Conservation (phyloP, 495 filamentous ascomycete species). For the Cercophora samala region DNA sequence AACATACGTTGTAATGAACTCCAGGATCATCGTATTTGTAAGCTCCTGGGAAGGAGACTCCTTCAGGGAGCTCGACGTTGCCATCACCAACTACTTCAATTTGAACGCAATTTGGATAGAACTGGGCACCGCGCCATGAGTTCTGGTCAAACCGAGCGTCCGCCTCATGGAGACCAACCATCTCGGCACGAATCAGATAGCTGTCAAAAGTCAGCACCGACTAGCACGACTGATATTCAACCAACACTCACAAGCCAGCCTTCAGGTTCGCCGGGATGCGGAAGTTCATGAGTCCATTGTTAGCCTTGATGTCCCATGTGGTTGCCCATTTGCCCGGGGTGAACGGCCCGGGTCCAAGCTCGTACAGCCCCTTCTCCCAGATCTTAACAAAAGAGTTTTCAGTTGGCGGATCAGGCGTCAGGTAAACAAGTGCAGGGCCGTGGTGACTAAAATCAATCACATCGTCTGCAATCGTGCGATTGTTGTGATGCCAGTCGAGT, state of each 20-base stretch:
- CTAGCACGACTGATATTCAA: neutral
- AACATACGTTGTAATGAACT: conserved; percentile 33
- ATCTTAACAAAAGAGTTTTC: conserved; percentile 49
- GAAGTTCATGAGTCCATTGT: conserved; percentile 43
- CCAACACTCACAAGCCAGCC: conserved; percentile 37
- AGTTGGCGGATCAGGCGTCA: conserved; percentile 44
- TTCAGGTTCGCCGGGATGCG: conserved; percentile 42
- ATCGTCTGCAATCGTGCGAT: conserved; percentile 36
- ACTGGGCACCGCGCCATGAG: conserved; percentile 41
- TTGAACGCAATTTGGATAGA: conserved; percentile 48
- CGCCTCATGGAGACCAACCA: conserved; percentile 47
- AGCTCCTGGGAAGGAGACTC: conserved; percentile 34
- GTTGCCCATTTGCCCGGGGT: conserved; percentile 40
- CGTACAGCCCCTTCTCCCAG: conserved; percentile 43
- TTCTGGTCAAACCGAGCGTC: conserved; percentile 33
- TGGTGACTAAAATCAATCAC: conserved; percentile 45
- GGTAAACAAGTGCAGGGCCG: conserved; percentile 44
- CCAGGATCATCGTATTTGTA: conserved; percentile 37
- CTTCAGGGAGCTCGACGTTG: conserved; percentile 31
- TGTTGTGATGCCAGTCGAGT: conserved; percentile 44
- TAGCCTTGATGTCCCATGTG: conserved; percentile 38
- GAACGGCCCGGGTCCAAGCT: conserved; percentile 20
- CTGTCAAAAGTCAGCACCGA: conserved; percentile 11
- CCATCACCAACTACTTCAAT: conserved; percentile 40
- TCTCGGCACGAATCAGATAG: conserved; percentile 47